Percentiles rank a stretch among this genome's conserved stretches.
Conservation (phyloP, 2,329 filamentous ascomycete species). For the Ophiostoma novo-ulmi region DNA sequence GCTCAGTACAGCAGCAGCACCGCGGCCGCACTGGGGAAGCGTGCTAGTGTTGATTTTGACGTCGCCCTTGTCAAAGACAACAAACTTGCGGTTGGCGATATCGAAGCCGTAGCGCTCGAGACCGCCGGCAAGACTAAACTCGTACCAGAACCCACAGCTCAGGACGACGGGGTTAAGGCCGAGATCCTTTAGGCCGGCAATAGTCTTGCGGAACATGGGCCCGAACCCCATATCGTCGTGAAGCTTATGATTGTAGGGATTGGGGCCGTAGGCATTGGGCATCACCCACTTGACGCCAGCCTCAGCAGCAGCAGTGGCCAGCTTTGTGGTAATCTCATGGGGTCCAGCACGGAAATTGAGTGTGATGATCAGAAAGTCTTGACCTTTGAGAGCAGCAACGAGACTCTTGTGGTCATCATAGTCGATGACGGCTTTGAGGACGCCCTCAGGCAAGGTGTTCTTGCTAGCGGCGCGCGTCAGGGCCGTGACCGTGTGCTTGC, state of each 20-base stretch:
- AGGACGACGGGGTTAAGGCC: constrained; percentile 36
- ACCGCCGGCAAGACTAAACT: constrained; percentile 42
- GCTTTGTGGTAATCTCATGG: constrained; percentile 36
- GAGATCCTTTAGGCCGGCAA: constrained; percentile 39
- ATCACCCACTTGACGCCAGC: constrained; percentile 43
- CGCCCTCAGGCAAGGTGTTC: constrained; percentile 37
- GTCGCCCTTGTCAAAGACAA: constrained; percentile 52
- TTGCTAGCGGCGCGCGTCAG: constrained; percentile 44
- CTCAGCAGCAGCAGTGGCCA: constrained; percentile 41
- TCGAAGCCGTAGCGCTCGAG: constrained; percentile 31
- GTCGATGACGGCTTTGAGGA: constrained; percentile 40
- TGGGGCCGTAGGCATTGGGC: constrained; percentile 39
- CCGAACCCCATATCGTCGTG: constrained; percentile 30
- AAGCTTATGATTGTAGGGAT: constrained; percentile 25
- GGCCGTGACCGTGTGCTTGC: constrained; percentile 47
- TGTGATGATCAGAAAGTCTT: constrained; percentile 28
- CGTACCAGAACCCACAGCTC: constrained; percentile 48
- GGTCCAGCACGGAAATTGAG: constrained; percentile 30
- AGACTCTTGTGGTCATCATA: constrained; percentile 30
- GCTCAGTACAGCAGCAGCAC: constrained; percentile 41
- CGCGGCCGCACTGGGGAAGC: constrained; percentile 47
- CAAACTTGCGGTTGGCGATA: constrained; percentile 27
- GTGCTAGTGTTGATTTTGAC: constrained; percentile 54
- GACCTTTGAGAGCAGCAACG: constrained; percentile 25
- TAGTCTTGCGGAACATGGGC: background rate